Conservation (phyloP, 257 asterid genomes). For the Galeopsis tetrahit region DNA sequence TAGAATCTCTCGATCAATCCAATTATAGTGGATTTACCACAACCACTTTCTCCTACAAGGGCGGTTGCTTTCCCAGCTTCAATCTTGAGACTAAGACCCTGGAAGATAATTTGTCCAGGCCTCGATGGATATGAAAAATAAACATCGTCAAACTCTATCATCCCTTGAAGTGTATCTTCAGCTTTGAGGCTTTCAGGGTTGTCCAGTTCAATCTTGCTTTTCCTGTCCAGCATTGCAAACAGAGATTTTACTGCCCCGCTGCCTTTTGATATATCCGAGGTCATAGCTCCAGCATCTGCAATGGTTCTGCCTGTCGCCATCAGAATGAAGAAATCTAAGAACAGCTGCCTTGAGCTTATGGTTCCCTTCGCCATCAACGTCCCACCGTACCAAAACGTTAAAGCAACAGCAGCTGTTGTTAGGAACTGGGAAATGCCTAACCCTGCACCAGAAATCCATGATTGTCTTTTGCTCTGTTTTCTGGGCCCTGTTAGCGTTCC, state of each 20-base stretch:
- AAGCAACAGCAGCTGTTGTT: slow-evolving; percentile 40
- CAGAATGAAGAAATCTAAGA: slow-evolving; percentile 49
- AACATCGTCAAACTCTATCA: slow-evolving; percentile 47
- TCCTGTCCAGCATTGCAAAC: slow-evolving; percentile 44
- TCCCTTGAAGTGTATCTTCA: slow-evolving; percentile 37
- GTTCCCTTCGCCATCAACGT: slow-evolving; percentile 38
- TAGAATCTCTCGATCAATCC: slow-evolving; percentile 57
- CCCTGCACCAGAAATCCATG: slow-evolving; percentile 61
- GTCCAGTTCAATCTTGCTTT: slow-evolving; percentile 46
- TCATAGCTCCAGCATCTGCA: slow-evolving; percentile 60
- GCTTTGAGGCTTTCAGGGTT: slow-evolving; percentile 33
- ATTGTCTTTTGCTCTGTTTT: slow-evolving; percentile 46
- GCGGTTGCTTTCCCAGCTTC: slow-evolving; percentile 52
- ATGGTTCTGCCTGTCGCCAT: slow-evolving; percentile 49
- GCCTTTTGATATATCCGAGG: slow-evolving; percentile 53
- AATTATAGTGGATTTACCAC: slow-evolving; percentile 58
- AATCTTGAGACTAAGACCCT: slow-evolving; percentile 42
- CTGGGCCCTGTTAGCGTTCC: slow-evolving; percentile 44
- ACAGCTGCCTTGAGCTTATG: slow-evolving; percentile 39
- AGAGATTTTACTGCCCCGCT: slow-evolving; percentile 43
- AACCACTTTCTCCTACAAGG: slow-evolving; percentile 60
- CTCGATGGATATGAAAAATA: slow-evolving; percentile 54
- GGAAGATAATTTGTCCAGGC: slow-evolving; percentile 49
- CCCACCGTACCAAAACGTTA: slow-evolving; percentile 63
- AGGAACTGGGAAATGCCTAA: slow-evolving; percentile 46